Percentiles rank a stretch among this genome's conserved stretches.
phyloP scores from a whole-genome alignment of 2,329 filamentous ascomycete genomes.

The Passalora sequoiae region DNA sequence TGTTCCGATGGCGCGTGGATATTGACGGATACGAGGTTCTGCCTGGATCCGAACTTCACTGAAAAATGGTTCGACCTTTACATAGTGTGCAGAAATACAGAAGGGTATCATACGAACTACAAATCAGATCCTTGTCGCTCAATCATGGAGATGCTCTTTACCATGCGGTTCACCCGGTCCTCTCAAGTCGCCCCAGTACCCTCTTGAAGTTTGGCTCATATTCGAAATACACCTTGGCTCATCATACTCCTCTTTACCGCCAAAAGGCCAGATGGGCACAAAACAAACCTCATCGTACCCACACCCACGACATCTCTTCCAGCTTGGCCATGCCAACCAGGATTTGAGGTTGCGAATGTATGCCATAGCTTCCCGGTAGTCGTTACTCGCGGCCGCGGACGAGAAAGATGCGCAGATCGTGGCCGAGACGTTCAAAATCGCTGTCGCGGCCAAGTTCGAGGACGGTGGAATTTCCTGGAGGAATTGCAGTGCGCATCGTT shows the following conservation, averaged over 20 bases:
- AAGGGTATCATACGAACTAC: too few relatives aligned
- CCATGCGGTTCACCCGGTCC: background rate
- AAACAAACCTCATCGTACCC: constrained; percentile 52
- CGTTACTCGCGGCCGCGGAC: constrained; percentile 16
- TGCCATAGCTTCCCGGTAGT: constrained; percentile 26
- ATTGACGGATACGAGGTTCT: too few relatives aligned
- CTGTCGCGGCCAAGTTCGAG: constrained; percentile 28
- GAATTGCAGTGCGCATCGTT: constrained; percentile 47
- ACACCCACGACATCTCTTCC: constrained; percentile 55
- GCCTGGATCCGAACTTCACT: too few relatives aligned
- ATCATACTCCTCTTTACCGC: constrained; percentile 51
- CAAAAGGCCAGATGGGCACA: constrained; percentile 60
- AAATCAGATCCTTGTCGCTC: too few relatives aligned
- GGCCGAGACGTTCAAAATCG: constrained; percentile 30
- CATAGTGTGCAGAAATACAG: too few relatives aligned
- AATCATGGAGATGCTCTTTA: too few relatives aligned
- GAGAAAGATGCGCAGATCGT: constrained; percentile 35
- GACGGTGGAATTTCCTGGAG: constrained; percentile 21
- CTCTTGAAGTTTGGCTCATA: constrained; percentile 22
- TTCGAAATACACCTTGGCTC: constrained; percentile 41
- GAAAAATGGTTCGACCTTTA: too few relatives aligned
- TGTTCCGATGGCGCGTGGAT: too few relatives aligned
- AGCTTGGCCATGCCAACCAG: constrained; percentile 55
- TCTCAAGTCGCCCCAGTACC: constrained; percentile 24
- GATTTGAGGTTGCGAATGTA: constrained; percentile 41